Evolutionary conservation across 202 grass and related monocot species (phyloP), one percentile per base, ranked within the genome.

Genomic region (Dendrocalamus latiflorus): DNA sequence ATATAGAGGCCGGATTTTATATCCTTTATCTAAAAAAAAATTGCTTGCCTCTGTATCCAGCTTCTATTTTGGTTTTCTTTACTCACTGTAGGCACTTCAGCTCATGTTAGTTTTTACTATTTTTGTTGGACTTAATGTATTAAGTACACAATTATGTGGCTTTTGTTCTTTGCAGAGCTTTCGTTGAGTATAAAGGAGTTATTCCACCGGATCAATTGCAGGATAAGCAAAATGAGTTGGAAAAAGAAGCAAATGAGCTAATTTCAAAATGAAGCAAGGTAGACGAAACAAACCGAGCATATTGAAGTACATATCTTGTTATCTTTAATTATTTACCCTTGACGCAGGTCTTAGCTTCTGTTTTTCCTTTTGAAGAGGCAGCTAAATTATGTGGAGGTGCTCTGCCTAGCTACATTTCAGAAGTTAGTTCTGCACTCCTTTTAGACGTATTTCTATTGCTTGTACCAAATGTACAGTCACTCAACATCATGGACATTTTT

Each of bases 381-480:
- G 85, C 85, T 45, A 64, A 90, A 68, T 86, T 86, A 76, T 98
- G 95, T 70, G 95, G 92, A 59, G 90, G 90, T 57, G 65, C 66
- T 90, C 82, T 98, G 70, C 95, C 95, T 81, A 91, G 47, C 86
- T 98, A 98, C 69, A 98, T 98, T 81, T 75, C 88, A 41, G 70
- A 87, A 89, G 95, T 95, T 86, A 75, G 70, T 76, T 47, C 36
- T 76, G 20, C 16, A 75, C 18, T 44, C 48, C 39, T 72, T 26
- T 13, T 39, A 42, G 9, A 28, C 2, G 28, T 11, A 55, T 74
- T 80, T 9, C 14, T 53, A 26, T 81, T 67, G 15, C 10, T 67
- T 62, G 25, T 75, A 76, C 45, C 33, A 26, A 75, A 68, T 51
- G 1, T 79, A 56, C 6, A 26, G 15, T 26, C 14, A 20, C 4